phyloP scores from a whole-genome alignment of 1,284 basidiomycete species.

The Ustilago xerochloae region DNA sequence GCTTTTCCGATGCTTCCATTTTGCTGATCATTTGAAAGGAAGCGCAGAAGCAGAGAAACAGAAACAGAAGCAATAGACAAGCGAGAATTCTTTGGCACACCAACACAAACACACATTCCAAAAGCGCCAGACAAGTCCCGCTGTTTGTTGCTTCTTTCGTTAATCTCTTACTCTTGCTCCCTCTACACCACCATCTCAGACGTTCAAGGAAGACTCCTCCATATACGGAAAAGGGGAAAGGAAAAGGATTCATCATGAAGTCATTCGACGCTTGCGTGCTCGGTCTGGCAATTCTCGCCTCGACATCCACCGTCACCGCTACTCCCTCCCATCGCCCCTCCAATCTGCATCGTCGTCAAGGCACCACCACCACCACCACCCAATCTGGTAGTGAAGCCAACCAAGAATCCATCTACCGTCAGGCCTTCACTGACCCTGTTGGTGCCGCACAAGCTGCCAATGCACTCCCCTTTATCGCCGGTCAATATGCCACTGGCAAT shows the following conservation, averaged over 20 bases:
- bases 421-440: slow-evolving; percentile 55
- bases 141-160: too few relatives aligned
- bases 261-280: slow-evolving; percentile 2
- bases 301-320: neutral
- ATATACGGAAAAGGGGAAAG: neutral
- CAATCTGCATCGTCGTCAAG: slow-evolving; percentile 25
- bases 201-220: too few relatives aligned
- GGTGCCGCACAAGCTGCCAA: slow-evolving; percentile 53
- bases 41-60: neutral
- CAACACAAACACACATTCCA: too few relatives aligned
- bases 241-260: slow-evolving; percentile 8
- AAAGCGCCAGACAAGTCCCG: too few relatives aligned
- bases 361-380: neutral
- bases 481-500: slow-evolving; percentile 32
- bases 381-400: slow-evolving; percentile 11
- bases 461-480: slow-evolving; percentile 39
- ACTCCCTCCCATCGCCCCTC: slow-evolving; percentile 8
- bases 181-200: neutral
- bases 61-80: neutral
- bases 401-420: slow-evolving; percentile 33
- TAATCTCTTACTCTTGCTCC: neutral
- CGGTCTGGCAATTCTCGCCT: slow-evolving; percentile 7
- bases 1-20: too few relatives aligned
- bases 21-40: too few relatives aligned
- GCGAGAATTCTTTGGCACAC: neutral